phyloP scores from a whole-genome alignment of 139 green algal genomes.

The Chlorella sp. region DNA sequence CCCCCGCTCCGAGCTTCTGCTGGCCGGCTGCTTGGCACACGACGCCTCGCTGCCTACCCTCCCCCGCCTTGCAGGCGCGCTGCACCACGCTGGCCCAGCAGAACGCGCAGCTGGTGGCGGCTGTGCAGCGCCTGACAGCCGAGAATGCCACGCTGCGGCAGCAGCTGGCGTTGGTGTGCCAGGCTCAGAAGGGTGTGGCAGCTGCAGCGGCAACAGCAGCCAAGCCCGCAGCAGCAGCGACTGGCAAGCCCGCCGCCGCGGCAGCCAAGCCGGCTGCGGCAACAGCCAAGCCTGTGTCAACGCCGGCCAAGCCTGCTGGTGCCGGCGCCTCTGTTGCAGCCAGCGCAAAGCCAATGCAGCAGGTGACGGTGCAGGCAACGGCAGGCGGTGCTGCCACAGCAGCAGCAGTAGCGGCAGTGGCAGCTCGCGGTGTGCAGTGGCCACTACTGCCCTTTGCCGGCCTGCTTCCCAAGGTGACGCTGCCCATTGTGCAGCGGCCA shows the following conservation, averaged over 20 bases:
- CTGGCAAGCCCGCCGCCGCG: too few relatives aligned
- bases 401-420: neutral
- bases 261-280: neutral
- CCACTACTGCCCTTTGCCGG: conserved; percentile 12
- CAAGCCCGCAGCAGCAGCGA: neutral
- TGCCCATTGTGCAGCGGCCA: neutral
- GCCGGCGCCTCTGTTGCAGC: neutral
- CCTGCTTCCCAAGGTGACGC: neutral
- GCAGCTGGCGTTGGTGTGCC: conserved; percentile 53
- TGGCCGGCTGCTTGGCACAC: too few relatives aligned
- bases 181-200: neutral
- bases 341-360: neutral
- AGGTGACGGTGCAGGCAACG: neutral
- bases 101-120: conserved; percentile 55
- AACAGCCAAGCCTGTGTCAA: neutral
- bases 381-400: neutral
- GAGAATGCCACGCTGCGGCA: conserved; percentile 71
- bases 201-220: neutral
- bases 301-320: neutral
- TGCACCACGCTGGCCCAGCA: conserved; percentile 50
- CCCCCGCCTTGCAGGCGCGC: conserved; percentile 46
- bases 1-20: too few relatives aligned
- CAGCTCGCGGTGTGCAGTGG: neutral
- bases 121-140: conserved; percentile 63
- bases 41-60: too few relatives aligned